Evolutionary conservation across 257 asterid genomes (phyloP).

Genomic region (Lantana camara): DNA sequence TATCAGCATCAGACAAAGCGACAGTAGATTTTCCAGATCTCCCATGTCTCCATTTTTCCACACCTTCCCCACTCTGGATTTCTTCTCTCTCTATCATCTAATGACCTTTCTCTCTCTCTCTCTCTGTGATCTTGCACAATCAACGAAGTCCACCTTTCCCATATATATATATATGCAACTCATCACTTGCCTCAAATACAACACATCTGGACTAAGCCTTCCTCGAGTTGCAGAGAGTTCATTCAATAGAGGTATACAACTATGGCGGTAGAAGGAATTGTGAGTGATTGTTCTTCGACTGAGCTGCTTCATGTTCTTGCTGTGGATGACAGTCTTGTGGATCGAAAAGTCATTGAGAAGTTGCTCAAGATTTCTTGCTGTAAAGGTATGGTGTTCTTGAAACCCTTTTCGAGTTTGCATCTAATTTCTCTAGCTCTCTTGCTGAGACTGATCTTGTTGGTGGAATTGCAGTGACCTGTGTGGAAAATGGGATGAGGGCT

Average conservation of each 20-base stretch:
- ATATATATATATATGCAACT: slow-evolving; percentile 8
- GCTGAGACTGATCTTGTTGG: background rate
- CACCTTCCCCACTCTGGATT: slow-evolving; percentile 42
- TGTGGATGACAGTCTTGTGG: slow-evolving; percentile 78
- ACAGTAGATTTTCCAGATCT: slow-evolving; percentile 63
- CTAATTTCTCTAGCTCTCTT: background rate
- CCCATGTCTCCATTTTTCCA: too few relatives aligned
- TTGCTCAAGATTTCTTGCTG: slow-evolving; percentile 74
- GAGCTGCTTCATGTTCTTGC: slow-evolving; percentile 80
- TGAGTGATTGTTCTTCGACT: slow-evolving; percentile 40
- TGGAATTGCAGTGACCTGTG: slow-evolving; percentile 69
- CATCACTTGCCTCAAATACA: too few relatives aligned
- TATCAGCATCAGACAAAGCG: slow-evolving; percentile 52
- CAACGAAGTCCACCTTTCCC: slow-evolving; percentile 21
- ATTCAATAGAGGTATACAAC: too few relatives aligned
- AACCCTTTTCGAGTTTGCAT: background rate
- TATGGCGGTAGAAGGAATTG: slow-evolving; percentile 32
- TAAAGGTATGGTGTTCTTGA: slow-evolving; percentile 48
- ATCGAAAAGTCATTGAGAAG: slow-evolving; percentile 71
- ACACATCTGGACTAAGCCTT: background rate
- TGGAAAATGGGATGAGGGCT: slow-evolving; percentile 89
- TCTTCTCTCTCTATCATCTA: slow-evolving; percentile 46
- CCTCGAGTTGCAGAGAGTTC: too few relatives aligned
- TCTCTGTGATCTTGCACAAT: slow-evolving; percentile 48
- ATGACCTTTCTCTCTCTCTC: slow-evolving; percentile 50